Base-by-base conservation (phyloP, 495 filamentous ascomycete species). In the Xanthoparmelia taractica region DNA sequence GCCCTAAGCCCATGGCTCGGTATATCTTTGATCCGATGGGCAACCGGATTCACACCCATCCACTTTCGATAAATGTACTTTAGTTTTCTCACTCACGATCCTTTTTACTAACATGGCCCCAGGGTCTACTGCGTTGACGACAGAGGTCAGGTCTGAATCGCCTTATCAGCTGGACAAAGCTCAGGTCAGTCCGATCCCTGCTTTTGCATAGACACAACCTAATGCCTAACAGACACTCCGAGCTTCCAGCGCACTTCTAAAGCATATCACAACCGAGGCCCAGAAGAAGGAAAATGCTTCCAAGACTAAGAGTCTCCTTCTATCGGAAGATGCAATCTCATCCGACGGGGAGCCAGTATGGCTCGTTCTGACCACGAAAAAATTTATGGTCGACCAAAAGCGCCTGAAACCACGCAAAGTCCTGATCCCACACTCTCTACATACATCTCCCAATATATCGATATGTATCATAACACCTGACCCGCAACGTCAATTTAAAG, bases 401-500 rank as follows among this genome's bases (percentile, higher is more conserved):
- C 82, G 82, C 48, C 80, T 97, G 59, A 96, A 96, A 78, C 93
- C 94, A 34, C 78, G 79, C 54, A 87, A 86, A 69, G 82, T 88
- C 69, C 69, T 55, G 61, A 69, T 82, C 57, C 89, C 91, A 17
- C 84, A 94, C 72, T 78, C 89, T 7, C 81, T 94, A 40, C 86
- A 88, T 75, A 73, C 75, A 55, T 77, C 82, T 58, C 74, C 80
- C 36, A 82, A 76, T 47, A 78, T 84, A 59, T 89, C 81, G 60
- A 85, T 95, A 69, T 96, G 92, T 74, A 78, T 96, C 58, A 92
- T 95, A 67, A 87, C 86, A 63, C 84, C 84, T 66, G 88, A 96
- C 71, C 94, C 94, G 17, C 91, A 96, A 79, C 86, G 93, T 58
- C 76, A 80, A 25, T 92, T 92, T 78, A 97, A 97, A 79, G 90